Conservation (phyloP, 1,139 yeast genomes). For the Yamadazyma kanchanaburiensis region DNA sequence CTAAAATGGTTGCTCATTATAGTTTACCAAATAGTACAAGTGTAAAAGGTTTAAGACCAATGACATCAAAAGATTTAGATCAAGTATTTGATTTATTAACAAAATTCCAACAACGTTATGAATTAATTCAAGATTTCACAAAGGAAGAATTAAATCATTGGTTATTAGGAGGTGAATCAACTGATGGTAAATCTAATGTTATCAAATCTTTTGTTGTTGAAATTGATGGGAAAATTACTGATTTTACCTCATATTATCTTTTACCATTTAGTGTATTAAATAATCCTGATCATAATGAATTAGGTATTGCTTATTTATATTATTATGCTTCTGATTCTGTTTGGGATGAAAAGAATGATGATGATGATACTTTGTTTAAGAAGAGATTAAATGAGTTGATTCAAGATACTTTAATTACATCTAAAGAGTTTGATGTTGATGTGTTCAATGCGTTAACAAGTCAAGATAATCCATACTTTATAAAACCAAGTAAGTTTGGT, state of each 20-base stretch:
- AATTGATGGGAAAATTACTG: slow-evolving; percentile 73
- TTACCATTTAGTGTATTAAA: slow-evolving; percentile 84
- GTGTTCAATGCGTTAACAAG: slow-evolving; percentile 91
- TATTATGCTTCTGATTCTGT: slow-evolving; percentile 78
- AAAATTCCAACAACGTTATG: slow-evolving; percentile 66
- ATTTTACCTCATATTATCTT: slow-evolving; percentile 84
- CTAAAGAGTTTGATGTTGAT: slow-evolving; percentile 69
- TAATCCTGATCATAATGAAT: slow-evolving; percentile 58
- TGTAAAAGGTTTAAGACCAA: slow-evolving; percentile 61
- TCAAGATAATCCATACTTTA: slow-evolving; percentile 82
- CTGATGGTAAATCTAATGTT: slow-evolving; percentile 39
- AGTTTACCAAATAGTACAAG: slow-evolving; percentile 63
- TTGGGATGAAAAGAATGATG: slow-evolving; percentile 24
- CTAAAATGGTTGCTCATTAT: slow-evolving; percentile 79
- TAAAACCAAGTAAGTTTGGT: slow-evolving; percentile 84
- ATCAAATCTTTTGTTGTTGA: slow-evolving; percentile 81
- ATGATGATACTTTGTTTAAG: slow-evolving; percentile 36
- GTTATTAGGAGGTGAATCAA: slow-evolving; percentile 54
- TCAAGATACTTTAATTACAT: slow-evolving; percentile 72
- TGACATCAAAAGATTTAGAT: slow-evolving; percentile 60
- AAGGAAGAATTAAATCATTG: slow-evolving; percentile 79
- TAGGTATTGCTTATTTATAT: slow-evolving; percentile 85
- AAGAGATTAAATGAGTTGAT: slow-evolving; percentile 60
- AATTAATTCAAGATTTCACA: slow-evolving; percentile 64
- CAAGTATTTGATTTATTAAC: slow-evolving; percentile 58